Evolutionary conservation across 148 eudicot genomes (phyloP).

Genomic region (Polygonum aviculare): DNA sequence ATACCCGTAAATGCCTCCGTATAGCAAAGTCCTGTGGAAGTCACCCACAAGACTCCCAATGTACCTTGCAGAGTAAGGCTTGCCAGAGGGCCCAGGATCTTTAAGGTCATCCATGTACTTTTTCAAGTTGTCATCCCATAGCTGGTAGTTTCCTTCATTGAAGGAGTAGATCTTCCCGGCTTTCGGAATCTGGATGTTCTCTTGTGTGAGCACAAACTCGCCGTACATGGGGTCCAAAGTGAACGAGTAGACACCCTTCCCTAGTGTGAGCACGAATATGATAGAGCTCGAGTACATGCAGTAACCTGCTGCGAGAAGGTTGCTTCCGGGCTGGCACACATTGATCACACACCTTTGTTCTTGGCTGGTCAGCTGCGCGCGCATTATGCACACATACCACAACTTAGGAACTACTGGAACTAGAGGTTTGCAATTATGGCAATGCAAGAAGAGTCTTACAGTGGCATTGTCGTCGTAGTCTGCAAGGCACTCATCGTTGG

Average conservation of each 20-base stretch:
- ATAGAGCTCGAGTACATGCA: constrained; percentile 99
- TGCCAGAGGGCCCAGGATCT: constrained; percentile 81
- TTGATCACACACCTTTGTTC: constrained; percentile 68
- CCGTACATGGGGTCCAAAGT: constrained; percentile 94
- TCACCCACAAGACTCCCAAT: constrained; percentile 95
- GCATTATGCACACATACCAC: background rate
- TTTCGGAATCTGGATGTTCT: constrained; percentile 73
- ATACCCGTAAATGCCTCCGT: constrained; percentile 94
- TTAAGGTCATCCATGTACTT: constrained; percentile 80
- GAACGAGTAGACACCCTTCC: constrained; percentile 82
- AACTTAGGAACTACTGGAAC: background rate
- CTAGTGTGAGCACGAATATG: constrained; percentile 79
- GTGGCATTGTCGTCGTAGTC: constrained; percentile 46
- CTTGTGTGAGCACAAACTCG: constrained; percentile 80
- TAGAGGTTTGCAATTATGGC: background rate
- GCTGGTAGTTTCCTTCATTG: constrained; percentile 91
- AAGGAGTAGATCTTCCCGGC: constrained; percentile 81
- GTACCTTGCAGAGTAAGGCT: constrained; percentile 87
- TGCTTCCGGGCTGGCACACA: constrained; percentile 90
- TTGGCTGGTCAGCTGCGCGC: constrained; percentile 49
- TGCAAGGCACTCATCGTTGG: constrained; percentile 87
- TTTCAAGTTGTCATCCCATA: constrained; percentile 94
- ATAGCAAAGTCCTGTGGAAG: constrained; percentile 77
- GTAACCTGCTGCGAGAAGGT: constrained; percentile 93
- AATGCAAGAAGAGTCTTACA: constrained; percentile 19